Percentiles rank a stretch among this genome's conserved stretches.
These are phyloP conservation scores for Dorcoceras hygrometricum DNA, from an alignment of 257 asterid genomes.

Conservation along the genomic window DNA sequence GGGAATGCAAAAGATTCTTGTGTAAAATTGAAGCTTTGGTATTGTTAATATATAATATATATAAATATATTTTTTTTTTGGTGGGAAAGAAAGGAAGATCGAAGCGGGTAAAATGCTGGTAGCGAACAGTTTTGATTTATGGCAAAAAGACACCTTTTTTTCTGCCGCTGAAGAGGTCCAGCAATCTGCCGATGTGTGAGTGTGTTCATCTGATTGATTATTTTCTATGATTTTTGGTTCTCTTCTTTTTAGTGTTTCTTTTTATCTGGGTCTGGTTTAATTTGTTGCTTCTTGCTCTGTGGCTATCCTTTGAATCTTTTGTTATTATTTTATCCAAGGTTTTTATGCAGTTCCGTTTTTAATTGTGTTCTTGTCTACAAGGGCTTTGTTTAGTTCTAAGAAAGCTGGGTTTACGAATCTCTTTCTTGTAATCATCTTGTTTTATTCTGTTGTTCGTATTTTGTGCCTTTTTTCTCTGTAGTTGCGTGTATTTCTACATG, in stretches of 20 bases:
- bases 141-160: slow-evolving; percentile 87
- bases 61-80: too few species aligned
- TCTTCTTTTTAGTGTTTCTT: neutral
- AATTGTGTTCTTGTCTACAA: neutral
- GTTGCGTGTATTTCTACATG: neutral
- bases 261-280: neutral
- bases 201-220: neutral
- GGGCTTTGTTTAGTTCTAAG: slow-evolving; percentile 25
- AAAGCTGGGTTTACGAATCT: slow-evolving; percentile 1
- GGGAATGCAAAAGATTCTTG: too few species aligned
- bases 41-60: too few species aligned
- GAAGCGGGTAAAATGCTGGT: slow-evolving; percentile 25
- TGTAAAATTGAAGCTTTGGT: neutral
- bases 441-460: neutral
- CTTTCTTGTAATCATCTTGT: neutral
- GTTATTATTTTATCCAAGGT: too few species aligned
- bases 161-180: slow-evolving; percentile 97
- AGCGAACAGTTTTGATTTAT: slow-evolving; percentile 76
- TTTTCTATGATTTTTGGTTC: too few species aligned
- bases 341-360: neutral
- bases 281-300: neutral
- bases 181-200: slow-evolving; percentile 61
- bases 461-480: neutral
- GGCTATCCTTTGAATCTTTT: neutral
- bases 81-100: neutral